phyloP scores from a whole-genome alignment of 257 asterid species.

The Solanum arcanum region DNA sequence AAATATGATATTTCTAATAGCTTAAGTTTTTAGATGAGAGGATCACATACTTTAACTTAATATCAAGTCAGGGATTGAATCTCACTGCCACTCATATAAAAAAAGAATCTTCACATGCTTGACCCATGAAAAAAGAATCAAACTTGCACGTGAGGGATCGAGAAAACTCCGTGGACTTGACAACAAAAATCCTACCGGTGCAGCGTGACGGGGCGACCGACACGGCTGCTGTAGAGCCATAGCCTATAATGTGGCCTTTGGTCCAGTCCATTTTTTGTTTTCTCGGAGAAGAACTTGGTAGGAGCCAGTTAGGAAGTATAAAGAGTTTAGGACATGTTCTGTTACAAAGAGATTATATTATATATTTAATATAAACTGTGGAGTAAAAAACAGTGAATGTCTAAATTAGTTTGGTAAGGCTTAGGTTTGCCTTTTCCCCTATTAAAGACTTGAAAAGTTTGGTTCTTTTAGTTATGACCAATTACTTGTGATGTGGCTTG shows the following conservation, averaged over 20 bases:
- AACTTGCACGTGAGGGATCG: neutral
- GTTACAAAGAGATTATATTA: neutral
- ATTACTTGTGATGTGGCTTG: too few relatives aligned
- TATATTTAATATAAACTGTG: neutral
- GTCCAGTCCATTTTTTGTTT: slow-evolving; percentile 39
- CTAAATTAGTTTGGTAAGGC: neutral
- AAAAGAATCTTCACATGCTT: too few relatives aligned
- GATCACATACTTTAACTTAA: too few relatives aligned
- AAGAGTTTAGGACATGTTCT: neutral
- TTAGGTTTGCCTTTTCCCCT: neutral
- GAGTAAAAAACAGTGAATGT: neutral
- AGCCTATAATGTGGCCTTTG: slow-evolving; percentile 56
- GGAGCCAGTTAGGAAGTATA: neutral
- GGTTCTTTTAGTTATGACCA: too few relatives aligned
- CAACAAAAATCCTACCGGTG: slow-evolving; percentile 35
- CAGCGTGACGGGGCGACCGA: slow-evolving; percentile 21
- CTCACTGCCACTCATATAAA: neutral
- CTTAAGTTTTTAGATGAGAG: neutral
- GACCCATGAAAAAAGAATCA: neutral
- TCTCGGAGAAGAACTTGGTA: neutral
- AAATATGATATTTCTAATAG: accelerated
- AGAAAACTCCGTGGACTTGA: slow-evolving; percentile 44
- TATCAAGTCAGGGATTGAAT: accelerated
- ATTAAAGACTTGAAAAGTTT: too few relatives aligned
- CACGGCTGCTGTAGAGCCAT: slow-evolving; percentile 56